Evolutionary conservation across 352 stramenopile genomes (phyloP).

Genomic region (Thraustochytrium sp.): DNA sequence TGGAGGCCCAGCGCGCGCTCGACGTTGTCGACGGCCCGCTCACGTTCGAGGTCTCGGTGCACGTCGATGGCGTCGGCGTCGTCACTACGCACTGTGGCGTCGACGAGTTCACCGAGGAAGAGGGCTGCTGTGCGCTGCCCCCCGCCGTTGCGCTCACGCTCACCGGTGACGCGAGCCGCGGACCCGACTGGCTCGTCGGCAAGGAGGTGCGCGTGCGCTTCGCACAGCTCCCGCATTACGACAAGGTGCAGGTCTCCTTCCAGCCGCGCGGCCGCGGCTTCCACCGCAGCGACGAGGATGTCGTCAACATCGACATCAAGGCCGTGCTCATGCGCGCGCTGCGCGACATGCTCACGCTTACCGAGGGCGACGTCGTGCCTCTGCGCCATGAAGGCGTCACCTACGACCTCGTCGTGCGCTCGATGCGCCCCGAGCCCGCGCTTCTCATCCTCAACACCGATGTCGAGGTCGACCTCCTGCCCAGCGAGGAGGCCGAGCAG

Average conservation of each 20-base stretch:
- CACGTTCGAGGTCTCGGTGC: constrained; percentile 63
- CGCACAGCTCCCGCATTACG: constrained; percentile 59
- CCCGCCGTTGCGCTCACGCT: constrained; percentile 68
- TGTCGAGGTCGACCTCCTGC: constrained; percentile 68
- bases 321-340: constrained; percentile 65
- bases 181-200: constrained; percentile 45
- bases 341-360: constrained; percentile 57
- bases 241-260: constrained; percentile 63
- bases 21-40: constrained; percentile 62
- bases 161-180: constrained; percentile 49
- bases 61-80: background rate
- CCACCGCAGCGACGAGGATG: constrained; percentile 44
- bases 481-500: constrained; percentile 59
- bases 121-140: constrained; percentile 67
- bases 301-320: constrained; percentile 72
- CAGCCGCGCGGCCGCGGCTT: constrained; percentile 66
- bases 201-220: constrained; percentile 61
- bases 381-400: constrained; percentile 66
- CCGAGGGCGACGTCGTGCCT: constrained; percentile 65
- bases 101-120: constrained; percentile 67
- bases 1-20: constrained; percentile 68
- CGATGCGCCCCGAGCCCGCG: constrained; percentile 58
- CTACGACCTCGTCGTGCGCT: constrained; percentile 63
- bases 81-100: constrained; percentile 65
- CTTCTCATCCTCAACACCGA: constrained; percentile 71